Conservation (phyloP, 2,329 filamentous ascomycete genomes). For the Ceratocystis eucalypticola region DNA sequence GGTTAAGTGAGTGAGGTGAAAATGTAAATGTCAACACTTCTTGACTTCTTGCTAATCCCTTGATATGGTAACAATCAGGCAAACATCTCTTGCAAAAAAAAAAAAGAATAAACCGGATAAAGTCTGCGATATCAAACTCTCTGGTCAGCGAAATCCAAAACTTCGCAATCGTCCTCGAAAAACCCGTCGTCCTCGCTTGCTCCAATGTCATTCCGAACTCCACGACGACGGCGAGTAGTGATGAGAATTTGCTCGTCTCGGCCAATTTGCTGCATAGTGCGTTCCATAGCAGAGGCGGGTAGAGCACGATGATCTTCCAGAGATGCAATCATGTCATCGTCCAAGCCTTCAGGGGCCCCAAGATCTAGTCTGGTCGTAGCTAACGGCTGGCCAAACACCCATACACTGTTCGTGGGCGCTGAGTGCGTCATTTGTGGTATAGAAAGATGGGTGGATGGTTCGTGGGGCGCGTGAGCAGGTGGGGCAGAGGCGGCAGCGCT, state of each 20-base stretch:
- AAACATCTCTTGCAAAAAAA: not conserved
- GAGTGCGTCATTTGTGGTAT: not conserved
- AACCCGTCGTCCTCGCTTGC: slow-evolving; percentile 49
- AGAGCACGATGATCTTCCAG: slow-evolving; percentile 46
- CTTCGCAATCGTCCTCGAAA: slow-evolving; percentile 86
- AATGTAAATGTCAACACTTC: not conserved
- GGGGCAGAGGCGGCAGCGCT: slow-evolving; percentile 7
- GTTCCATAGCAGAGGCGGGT: slow-evolving; percentile 51
- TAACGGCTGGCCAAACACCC: slow-evolving; percentile 49
- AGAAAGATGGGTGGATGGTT: not conserved
- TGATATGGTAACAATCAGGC: not conserved
- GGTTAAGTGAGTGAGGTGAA: not conserved
- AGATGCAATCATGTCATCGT: slow-evolving; percentile 39
- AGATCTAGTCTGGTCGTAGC: slow-evolving; percentile 39
- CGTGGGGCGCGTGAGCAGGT: not conserved
- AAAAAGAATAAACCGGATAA: not conserved
- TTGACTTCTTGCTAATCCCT: not conserved
- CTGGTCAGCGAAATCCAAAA: slow-evolving; percentile 73
- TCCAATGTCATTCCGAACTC: slow-evolving; percentile 33
- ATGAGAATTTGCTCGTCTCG: slow-evolving; percentile 68
- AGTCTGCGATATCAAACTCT: slow-evolving; percentile 25
- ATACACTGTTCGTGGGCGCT: slow-evolving; percentile 25
- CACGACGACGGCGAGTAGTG: slow-evolving; percentile 58
- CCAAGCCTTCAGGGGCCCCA: slow-evolving; percentile 33
- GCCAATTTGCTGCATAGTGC: slow-evolving; percentile 43